Evolutionary conservation across 371 early-diverging fungal genomes (phyloP).

Genomic region (Rhizopus stolonifer): DNA sequence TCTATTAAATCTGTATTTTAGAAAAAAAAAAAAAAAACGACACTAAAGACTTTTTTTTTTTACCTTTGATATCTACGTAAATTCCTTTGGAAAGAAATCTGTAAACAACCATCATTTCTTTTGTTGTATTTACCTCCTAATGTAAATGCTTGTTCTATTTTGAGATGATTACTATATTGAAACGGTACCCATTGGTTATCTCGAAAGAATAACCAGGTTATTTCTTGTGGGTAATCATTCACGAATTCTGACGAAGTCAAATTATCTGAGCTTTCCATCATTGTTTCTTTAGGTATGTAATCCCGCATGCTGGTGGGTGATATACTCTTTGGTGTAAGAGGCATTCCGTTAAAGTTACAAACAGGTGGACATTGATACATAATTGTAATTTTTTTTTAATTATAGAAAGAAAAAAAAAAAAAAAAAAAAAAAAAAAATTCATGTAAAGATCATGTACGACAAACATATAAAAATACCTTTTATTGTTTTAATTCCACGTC

Average conservation of each 20-base stretch:
- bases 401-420: neutral
- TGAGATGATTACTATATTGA: constrained; percentile 45
- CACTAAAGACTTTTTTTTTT: neutral
- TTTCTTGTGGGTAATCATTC: constrained; percentile 38
- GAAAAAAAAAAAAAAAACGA: neutral
- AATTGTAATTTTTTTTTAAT: too few species aligned
- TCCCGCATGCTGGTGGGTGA: constrained; percentile 6
- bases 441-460: neutral
- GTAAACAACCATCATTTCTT: neutral
- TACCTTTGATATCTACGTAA: constrained; percentile 54
- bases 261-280: neutral
- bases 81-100: constrained; percentile 26
- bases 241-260: constrained; percentile 6
- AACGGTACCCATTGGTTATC: constrained; percentile 53
- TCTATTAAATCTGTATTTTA: constrained; percentile 31
- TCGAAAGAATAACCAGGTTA: constrained; percentile 53
- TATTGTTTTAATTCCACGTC: neutral
- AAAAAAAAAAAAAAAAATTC: neutral
- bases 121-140: constrained; percentile 39
- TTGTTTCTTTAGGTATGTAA: constrained; percentile 3
- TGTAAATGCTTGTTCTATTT: constrained; percentile 53
- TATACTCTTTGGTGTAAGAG: constrained; percentile 17
- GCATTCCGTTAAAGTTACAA: constrained; percentile 10
- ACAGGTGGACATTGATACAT: constrained; percentile 9
- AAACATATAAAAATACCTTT: neutral